Evolutionary conservation across 2,329 filamentous ascomycete species (phyloP), one percentile per base, ranked within the genome.

Genomic region (Fusarium setosum): DNA sequence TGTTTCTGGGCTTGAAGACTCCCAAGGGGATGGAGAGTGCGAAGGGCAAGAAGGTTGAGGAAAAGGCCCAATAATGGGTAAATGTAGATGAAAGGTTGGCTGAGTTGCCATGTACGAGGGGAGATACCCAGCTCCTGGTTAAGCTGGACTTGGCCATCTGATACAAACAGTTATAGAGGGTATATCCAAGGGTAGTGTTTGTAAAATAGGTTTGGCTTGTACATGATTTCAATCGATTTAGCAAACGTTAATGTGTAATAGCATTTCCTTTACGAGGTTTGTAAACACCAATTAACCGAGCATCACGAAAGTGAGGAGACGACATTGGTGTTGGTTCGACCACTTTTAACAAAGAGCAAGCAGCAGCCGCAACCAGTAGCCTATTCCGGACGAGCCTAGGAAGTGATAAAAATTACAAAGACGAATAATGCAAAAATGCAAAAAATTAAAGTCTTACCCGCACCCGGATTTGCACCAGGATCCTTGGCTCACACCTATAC

Each of bases 1-100:
- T 91, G 0, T 91, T 97, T 75, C 84, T 86, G 18, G 87, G 86
- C 1, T 78, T 97, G 64, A 92, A 90, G 79, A 84, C 89, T 18
- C 92, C 92, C 5, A 76, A 66, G 56, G 70, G 69, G 6, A 61
- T 62, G 49, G 49, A 60, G 48, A 60, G 54, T 8, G 48, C 20
- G 3, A 66, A 61, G 47, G 61, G 24, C 1, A 73, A 69, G 63
- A 70, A 71, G 65, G 29, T 20, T 12, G 56, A 45, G 23, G 57
- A 49, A 9, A 67, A 69, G 60, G 47, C 47, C n/a, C 62, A 65
- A 44, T 73, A 40, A 63, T 31, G 3, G 24, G 31, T 42, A 10
- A 42, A 15, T 23, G 23, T 32, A 32, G 31, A 44, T 18, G 12
- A 20, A 38, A n/a, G 29, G 18, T 23, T 41, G 31, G 23, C 15